Evolutionary conservation across 1,139 yeast genomes (phyloP).

Genomic region (Hyphopichia burtonii): DNA sequence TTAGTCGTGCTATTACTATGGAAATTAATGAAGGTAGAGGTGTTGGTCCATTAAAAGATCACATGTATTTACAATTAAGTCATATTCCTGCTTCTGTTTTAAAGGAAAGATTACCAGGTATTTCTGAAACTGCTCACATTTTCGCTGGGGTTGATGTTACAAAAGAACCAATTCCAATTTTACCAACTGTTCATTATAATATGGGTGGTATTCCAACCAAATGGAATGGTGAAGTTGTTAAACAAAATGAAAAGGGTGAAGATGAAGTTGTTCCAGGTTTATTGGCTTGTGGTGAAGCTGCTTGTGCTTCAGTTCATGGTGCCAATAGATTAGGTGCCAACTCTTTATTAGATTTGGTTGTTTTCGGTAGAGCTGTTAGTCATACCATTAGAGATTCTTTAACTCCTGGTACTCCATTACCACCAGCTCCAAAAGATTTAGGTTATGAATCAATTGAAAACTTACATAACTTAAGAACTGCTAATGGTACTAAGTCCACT

Average conservation of each 20-base stretch:
- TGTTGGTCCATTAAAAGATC: constrained; percentile 95
- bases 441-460: constrained; percentile 90
- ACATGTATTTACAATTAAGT: constrained; percentile 89
- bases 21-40: constrained; percentile 99
- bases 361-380: constrained; percentile 97
- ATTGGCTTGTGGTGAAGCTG: constrained; percentile 98
- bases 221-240: constrained; percentile 93
- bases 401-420: constrained; percentile 86
- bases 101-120: constrained; percentile 97
- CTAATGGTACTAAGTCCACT: constrained; percentile 77
- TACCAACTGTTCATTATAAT: constrained; percentile 98
- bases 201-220: constrained; percentile 99
- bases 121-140: constrained; percentile 96
- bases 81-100: constrained; percentile 92
- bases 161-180: constrained; percentile 97
- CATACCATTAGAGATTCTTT: constrained; percentile 84
- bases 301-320: constrained; percentile 99
- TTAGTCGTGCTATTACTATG: constrained; percentile 96
- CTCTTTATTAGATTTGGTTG: constrained; percentile 95
- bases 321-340: constrained; percentile 99
- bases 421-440: constrained; percentile 72
- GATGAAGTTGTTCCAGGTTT: constrained; percentile 92
- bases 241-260: constrained; percentile 81
- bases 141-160: constrained; percentile 99
- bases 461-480: constrained; percentile 85